Conservation (phyloP, 805 yeast genomes). For the Cyberlindnera xishuangbannaensis region DNA sequence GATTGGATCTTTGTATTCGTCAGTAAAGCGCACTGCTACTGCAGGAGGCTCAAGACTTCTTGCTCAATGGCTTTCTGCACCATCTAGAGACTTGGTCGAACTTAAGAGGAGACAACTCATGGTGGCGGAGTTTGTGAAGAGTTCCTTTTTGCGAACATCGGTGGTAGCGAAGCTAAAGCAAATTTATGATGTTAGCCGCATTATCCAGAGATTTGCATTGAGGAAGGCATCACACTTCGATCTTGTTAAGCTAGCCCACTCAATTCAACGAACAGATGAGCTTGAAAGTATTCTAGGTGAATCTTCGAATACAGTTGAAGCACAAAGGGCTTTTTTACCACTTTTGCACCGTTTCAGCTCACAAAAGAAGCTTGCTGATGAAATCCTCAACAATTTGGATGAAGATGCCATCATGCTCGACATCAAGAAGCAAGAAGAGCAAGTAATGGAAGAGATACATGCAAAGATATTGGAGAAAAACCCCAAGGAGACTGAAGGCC, state of each 20-base stretch:
- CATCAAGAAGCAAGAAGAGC: conserved; percentile 22
- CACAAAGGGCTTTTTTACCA: conserved; percentile 21
- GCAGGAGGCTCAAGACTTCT: conserved; percentile 77
- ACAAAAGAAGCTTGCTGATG: conserved; percentile 36
- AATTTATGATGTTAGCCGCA: conserved; percentile 53
- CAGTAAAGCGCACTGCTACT: conserved; percentile 70
- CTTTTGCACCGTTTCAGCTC: conserved; percentile 26
- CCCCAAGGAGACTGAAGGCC: not conserved
- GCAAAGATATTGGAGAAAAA: conserved; percentile 11
- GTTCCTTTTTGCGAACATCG: conserved; percentile 25
- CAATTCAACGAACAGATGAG: conserved; percentile 31
- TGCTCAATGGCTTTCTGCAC: conserved; percentile 77
- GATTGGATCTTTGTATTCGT: conserved; percentile 67
- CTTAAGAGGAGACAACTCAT: conserved; percentile 50
- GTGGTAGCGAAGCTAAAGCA: conserved; percentile 35
- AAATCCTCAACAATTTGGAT: conserved; percentile 38
- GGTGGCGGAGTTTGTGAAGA: conserved; percentile 38
- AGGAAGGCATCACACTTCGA: conserved; percentile 41
- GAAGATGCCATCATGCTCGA: conserved; percentile 27
- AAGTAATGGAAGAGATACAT: conserved; percentile 9
- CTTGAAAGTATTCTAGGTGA: conserved; percentile 21
- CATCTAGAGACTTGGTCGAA: conserved; percentile 54
- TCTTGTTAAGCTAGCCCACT: conserved; percentile 36
- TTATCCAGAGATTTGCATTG: conserved; percentile 52
- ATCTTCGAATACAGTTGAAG: conserved; percentile 24